Base-by-base conservation (phyloP, 176 grass and related monocot genomes). In the Ensete glaucum region DNA sequence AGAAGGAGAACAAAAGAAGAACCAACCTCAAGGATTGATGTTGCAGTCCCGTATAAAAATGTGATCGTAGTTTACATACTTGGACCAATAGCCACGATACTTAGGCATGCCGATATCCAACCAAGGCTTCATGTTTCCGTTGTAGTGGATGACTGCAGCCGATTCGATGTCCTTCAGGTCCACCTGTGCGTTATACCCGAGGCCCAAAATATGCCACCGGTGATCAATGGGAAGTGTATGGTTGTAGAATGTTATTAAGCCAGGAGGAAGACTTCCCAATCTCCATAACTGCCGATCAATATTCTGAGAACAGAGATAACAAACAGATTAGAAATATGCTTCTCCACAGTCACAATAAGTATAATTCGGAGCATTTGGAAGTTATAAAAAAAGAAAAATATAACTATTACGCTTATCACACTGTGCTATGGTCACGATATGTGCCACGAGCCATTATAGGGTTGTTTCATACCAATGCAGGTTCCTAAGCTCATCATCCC, bases 81-180 rank as follows among this genome's bases (percentile, higher is more conserved):
- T 85, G 4, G 89, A 96, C 92, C 92, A 96, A 81, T 92, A 87
- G 68, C 73, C 73, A 48, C 84, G 82, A 73, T 75, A 96, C 57
- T 85, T 89, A 67, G 86, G 86, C 60, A 96, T 64, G 54, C 86
- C 89, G 55, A 92, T 96, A 78, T 96, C 89, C 22, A 96, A 85
- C 92, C 92, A 96, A 16, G 92, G 92, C 76, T 96, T 96, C 92
- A 89, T 79, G 54, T 96, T 96, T 53, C 92, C 92, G 51, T 92
- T 92, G 75, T 96, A 96, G 80, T 96, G 92, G 49, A 96, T 82
- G 22, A 92, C 92, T 0, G 87, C 89, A 0, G 89, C 87, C 67
- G 26, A 64, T 34, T 87, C 86, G 24, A 96, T 75, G 8, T 92
- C 89, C 59, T 79, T 81, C 69, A 75, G 78, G 64, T 80, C 87